Evolutionary conservation across 208 protist genomes (phyloP).

Genomic region (Endotrypanum monterogeii): DNA sequence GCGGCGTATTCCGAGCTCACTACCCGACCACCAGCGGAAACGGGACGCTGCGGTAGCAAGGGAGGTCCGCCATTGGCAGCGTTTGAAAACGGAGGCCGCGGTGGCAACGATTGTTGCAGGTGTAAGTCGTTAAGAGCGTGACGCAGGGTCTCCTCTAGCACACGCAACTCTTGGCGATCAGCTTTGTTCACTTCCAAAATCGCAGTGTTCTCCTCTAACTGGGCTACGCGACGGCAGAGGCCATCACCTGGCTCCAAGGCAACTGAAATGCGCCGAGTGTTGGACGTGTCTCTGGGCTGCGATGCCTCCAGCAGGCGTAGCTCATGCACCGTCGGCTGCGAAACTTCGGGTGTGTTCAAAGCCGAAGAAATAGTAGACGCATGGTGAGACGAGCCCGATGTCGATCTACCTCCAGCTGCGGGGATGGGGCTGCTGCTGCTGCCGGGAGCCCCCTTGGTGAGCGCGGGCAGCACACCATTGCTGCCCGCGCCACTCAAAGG

Average conservation of each 20-base stretch:
- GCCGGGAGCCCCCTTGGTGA: conserved; percentile 8
- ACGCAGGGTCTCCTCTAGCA: conserved; percentile 57
- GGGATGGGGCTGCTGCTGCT: conserved; percentile 7
- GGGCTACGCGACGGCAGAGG: conserved; percentile 61
- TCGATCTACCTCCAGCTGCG: neutral
- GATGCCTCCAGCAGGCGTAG: conserved; percentile 37
- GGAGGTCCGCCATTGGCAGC: conserved; percentile 3
- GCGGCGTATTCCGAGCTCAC: conserved; percentile 11
- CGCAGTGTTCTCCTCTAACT: conserved; percentile 71
- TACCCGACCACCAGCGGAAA: conserved; percentile 12
- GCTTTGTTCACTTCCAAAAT: conserved; percentile 82
- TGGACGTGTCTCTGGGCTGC: conserved; percentile 14
- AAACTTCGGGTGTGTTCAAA: conserved; percentile 5
- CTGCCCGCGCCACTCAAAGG: conserved; percentile 27
- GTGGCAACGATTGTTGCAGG: neutral
- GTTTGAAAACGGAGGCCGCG: neutral
- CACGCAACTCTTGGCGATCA: conserved; percentile 63
- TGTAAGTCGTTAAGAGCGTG: conserved; percentile 18
- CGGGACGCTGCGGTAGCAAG: conserved; percentile 34
- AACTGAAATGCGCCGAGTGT: conserved; percentile 35
- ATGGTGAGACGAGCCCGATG: neutral
- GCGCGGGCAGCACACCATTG: conserved; percentile 14
- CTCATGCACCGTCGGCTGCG: conserved; percentile 49
- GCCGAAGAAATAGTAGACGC: neutral
- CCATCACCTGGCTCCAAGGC: conserved; percentile 53